Percentiles rank a stretch among this genome's conserved stretches.
Conservation (phyloP, 306 rosid genomes). For the Aeschynomene evenia region DNA sequence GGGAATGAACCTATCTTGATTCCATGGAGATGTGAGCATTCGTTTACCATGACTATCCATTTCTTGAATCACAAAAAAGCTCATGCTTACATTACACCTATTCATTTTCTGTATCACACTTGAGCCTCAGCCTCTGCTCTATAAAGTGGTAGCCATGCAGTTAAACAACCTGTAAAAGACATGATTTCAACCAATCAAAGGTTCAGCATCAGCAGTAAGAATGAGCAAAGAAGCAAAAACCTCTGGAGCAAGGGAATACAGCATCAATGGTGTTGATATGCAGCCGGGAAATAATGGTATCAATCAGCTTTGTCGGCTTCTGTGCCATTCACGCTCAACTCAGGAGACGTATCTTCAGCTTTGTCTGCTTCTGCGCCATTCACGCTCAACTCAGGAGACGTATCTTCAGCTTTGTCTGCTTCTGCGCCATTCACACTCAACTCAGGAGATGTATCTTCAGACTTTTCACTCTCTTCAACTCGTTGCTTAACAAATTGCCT, state of each 20-base stretch:
- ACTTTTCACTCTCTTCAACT: constrained; percentile 31
- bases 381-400: constrained; percentile 40
- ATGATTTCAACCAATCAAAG: constrained; percentile 21
- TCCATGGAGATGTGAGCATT: constrained; percentile 8
- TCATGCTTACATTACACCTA: constrained; percentile 19
- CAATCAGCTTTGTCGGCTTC: constrained; percentile 41
- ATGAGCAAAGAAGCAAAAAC: constrained; percentile 10
- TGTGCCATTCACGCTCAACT: constrained; percentile 37
- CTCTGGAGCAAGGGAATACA: constrained; percentile 26
- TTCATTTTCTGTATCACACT: constrained; percentile 11
- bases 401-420: constrained; percentile 42
- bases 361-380: constrained; percentile 42
- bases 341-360: constrained; percentile 47
- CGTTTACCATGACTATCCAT: constrained; percentile 7
- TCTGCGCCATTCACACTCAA: constrained; percentile 37
- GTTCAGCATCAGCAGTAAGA: constrained; percentile 1
- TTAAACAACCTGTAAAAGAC: constrained; percentile 23
- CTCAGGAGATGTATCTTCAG: constrained; percentile 48
- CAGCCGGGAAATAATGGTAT: constrained; percentile 15
- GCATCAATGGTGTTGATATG: constrained; percentile 26
- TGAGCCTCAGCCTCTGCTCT: neutral
- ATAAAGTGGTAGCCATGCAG: neutral
- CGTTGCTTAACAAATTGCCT: constrained; percentile 63
- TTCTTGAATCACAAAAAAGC: constrained; percentile 4
- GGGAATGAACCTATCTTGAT: constrained; percentile 17